Evolutionary conservation across 2,329 filamentous ascomycete genomes (phyloP), one percentile per base, ranked within the genome.

Genomic region (Bertia moriformis): DNA sequence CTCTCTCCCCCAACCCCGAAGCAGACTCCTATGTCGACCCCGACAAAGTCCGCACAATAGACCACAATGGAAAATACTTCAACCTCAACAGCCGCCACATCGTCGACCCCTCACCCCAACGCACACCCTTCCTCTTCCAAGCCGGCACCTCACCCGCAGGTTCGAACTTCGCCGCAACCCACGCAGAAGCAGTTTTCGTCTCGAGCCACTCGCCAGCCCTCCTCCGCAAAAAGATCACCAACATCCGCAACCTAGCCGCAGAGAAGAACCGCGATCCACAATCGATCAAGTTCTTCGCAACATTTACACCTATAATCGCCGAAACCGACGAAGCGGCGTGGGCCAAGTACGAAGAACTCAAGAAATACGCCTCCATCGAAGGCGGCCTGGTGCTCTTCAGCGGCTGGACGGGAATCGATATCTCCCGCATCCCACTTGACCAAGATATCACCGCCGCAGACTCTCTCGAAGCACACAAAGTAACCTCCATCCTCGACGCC

Each of bases 151-250:
- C 71, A 0, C 46, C 66, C 0, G 73, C 73, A 0, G 73, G 73
- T 0, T 68, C 65, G 1, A 55, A 57, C 1, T 78, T 78, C 45
- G 72, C 69, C 0, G 62, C 69, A 2, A 67, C 59, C 0, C 72
- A 77, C 42, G 73, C 72, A 2, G 73, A 78, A 54, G 71, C 66
- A 1, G 71, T 76, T 36, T 77, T 77, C 43, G 68, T 77, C 3
- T 69, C 67, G 0, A 63, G 63, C 0, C 70, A 73, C 47, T 68
- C 64, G 0, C 65, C 69, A 0, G 44, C 53, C 2, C 53, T 71
- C 0, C 54, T 74, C 3, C 52, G 56, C 1, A 65, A 66, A 1
- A 70, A 71, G 39, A 59, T 77, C 22, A 57, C 62, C 27, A 63
- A 62, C 14, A 74, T 75, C 41, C 62, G 73, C 1, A 55, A 63